A percentile compares a stretch with the other conserved stretches of the same genome.
phyloP scores from a whole-genome alignment of 495 filamentous ascomycete genomes.

The Letharia columbiana region DNA sequence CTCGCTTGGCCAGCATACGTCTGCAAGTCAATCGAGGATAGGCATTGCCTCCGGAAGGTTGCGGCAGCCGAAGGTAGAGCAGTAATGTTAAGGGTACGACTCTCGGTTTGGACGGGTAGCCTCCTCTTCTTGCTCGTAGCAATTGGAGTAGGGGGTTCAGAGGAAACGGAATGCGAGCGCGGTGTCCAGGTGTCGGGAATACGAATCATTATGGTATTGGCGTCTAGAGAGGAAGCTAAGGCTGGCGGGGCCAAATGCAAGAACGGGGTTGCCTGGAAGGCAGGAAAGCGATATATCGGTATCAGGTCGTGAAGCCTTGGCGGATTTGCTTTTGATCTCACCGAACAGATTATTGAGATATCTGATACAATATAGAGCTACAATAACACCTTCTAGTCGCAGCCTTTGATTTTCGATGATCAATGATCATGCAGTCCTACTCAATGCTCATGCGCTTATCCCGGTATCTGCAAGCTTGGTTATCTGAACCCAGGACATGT shows the following conservation, averaged over 20 bases:
- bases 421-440: neutral
- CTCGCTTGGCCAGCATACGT: slow-evolving; percentile 24
- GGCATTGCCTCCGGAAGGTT: slow-evolving; percentile 12
- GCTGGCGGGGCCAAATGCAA: neutral
- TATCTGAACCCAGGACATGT: slow-evolving; percentile 1
- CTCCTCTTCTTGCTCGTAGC: neutral
- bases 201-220: neutral
- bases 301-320: neutral
- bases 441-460: neutral
- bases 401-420: neutral
- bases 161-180: neutral
- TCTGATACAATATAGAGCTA: neutral
- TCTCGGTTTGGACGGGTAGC: neutral
- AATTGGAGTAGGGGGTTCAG: neutral
- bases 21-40: slow-evolving; percentile 11
- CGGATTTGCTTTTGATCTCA: neutral
- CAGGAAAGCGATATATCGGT: neutral
- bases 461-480: neutral
- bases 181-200: neutral
- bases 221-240: neutral
- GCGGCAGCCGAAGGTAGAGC: slow-evolving; percentile 10
- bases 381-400: neutral
- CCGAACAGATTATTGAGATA: neutral
- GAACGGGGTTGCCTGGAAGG: neutral
- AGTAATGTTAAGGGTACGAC: neutral